Evolutionary conservation across 257 asterid species (phyloP).

Genomic region (Plantago elongata): DNA sequence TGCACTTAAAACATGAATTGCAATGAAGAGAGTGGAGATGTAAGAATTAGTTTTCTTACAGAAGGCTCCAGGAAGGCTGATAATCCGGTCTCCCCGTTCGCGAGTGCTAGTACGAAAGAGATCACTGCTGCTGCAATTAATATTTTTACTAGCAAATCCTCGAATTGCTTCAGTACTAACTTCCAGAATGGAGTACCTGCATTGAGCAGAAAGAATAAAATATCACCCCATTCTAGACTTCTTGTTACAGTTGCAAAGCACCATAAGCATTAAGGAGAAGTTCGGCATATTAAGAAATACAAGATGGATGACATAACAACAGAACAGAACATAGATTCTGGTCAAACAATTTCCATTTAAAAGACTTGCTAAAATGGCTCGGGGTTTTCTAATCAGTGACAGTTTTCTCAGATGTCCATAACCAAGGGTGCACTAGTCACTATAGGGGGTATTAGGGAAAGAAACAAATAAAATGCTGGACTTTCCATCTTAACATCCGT

Average conservation of each 20-base stretch:
- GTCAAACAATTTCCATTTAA: no score
- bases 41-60: constrained; percentile 41
- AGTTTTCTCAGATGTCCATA: no score
- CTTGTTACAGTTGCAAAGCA: constrained; percentile 6
- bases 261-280: not conserved
- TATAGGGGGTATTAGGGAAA: no score
- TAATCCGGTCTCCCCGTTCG: constrained; percentile 94
- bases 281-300: not conserved
- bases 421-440: no score
- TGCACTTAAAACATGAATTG: not conserved
- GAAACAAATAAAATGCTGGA: no score
- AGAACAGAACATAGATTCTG: not conserved
- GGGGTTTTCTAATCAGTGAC: no score
- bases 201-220: constrained; percentile 11
- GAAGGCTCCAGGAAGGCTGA: constrained; percentile 97
- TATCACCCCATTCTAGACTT: no score
- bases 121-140: constrained; percentile 86
- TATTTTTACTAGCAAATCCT: constrained; percentile 96
- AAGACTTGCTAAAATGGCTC: no score
- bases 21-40: not conserved
- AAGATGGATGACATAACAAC: constrained; percentile 6
- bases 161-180: constrained; percentile 94
- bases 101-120: constrained; percentile 85
- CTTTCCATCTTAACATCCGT: no score
- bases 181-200: constrained; percentile 95